These are phyloP conservation scores for Tylopilus sp. DNA, from an alignment of 768 basidiomycete species.

Conservation along the genomic window DNA sequence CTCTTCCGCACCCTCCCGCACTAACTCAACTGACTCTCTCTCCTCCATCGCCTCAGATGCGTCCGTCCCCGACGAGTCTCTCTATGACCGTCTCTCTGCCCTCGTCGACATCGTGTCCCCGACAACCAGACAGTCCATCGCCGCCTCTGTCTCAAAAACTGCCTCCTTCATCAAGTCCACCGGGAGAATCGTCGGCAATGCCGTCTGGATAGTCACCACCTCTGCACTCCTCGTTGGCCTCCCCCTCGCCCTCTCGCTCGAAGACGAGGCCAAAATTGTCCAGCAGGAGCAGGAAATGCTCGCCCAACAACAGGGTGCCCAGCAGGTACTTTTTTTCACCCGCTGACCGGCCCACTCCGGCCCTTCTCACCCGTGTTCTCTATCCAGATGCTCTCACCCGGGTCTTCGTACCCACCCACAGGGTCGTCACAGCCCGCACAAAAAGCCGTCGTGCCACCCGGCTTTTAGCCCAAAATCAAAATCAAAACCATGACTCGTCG, in stretches of 20 bases:
- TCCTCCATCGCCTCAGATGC: constrained; percentile 74
- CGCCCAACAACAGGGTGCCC: constrained; percentile 89
- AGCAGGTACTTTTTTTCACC: constrained; percentile 58
- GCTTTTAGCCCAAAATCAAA: constrained; percentile 53
- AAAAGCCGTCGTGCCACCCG: constrained; percentile 75
- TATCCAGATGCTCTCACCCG: constrained; percentile 67
- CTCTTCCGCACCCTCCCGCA: constrained; percentile 70
- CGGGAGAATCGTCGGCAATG: constrained; percentile 74
- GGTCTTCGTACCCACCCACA: constrained; percentile 52
- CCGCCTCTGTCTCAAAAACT: constrained; percentile 56
- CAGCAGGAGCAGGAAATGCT: constrained; percentile 93
- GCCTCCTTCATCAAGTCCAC: constrained; percentile 62
- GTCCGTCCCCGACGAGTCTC: constrained; percentile 70
- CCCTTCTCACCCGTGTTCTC: constrained; percentile 14
- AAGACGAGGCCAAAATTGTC: constrained; percentile 94
- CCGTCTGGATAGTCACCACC: constrained; percentile 94
- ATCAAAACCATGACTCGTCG: background rate
- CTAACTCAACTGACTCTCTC: constrained; percentile 66
- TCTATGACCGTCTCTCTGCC: constrained; percentile 84
- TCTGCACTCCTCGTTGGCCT: constrained; percentile 91
- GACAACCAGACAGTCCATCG: constrained; percentile 74
- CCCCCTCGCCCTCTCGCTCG: constrained; percentile 87
- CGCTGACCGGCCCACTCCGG: background rate
- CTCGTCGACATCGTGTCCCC: constrained; percentile 97
- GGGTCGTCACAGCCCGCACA: constrained; percentile 35